phyloP scores from a whole-genome alignment of 306 rosid species.

The Castanea crenata region DNA sequence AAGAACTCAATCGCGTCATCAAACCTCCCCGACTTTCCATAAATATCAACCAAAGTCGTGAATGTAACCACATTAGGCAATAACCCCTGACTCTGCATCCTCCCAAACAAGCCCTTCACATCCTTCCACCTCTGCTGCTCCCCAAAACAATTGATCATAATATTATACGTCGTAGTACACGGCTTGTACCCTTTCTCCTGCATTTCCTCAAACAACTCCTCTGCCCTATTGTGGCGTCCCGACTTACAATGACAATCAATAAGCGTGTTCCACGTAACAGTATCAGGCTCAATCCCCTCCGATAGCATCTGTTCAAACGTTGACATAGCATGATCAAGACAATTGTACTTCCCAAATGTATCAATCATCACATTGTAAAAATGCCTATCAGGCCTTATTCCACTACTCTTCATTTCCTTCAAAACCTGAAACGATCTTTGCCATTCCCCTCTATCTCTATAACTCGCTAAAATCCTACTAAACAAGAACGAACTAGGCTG shows the following conservation, averaged over 20 bases:
- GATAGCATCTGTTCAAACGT: conserved; percentile 76
- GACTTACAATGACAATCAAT: conserved; percentile 79
- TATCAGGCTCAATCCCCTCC: conserved; percentile 73
- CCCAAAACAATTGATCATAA: conserved; percentile 79
- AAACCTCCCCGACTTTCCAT: conserved; percentile 83
- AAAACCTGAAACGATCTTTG: conserved; percentile 82
- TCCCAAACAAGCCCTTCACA: conserved; percentile 63
- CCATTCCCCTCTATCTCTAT: conserved; percentile 91
- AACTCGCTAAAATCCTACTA: conserved; percentile 75
- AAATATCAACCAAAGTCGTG: conserved; percentile 78
- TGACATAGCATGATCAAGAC: conserved; percentile 80
- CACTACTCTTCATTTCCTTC: conserved; percentile 79
- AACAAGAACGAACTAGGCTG: conserved; percentile 67
- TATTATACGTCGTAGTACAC: conserved; percentile 70
- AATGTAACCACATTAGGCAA: conserved; percentile 80
- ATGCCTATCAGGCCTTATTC: conserved; percentile 76
- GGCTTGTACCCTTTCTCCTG: conserved; percentile 64
- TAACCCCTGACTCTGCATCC: conserved; percentile 80
- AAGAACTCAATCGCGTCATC: conserved; percentile 78
- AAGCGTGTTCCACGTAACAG: conserved; percentile 84
- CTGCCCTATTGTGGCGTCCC: conserved; percentile 55
- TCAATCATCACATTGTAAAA: conserved; percentile 96
- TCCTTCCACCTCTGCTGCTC: conserved; percentile 80
- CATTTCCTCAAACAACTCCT: conserved; percentile 84
- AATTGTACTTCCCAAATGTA: conserved; percentile 77